Base-by-base conservation (phyloP, 345 rosid genomes). In the Brassica incana region DNA sequence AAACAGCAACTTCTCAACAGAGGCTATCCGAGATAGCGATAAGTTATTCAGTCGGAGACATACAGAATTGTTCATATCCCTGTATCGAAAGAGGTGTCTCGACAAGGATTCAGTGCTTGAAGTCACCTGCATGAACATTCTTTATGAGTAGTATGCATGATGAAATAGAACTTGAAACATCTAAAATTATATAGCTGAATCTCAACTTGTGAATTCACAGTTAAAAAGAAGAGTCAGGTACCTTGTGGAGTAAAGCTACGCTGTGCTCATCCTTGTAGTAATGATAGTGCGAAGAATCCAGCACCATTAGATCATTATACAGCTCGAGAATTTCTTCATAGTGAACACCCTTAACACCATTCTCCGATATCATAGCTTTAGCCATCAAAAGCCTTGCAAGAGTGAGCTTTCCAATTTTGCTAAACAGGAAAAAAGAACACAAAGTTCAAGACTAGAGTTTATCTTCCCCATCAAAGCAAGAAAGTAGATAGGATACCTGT, bases 391-490 rank as follows among this genome's bases (percentile, higher is more conserved):
- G 85, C 85, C 92, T 91, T 18, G 96, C 99, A 78, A 92, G 89
- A 11, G 92, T 89, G 80, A 95, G 93, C 87, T 95, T 95, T 71
- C 97, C 97, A 75, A 95, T 90, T 89, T 95, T 95, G 83, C 97
- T 92, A 84, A 73, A 69, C 63, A 75, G 9, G 73, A 30, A 32
- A 25, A 75, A 76, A 18, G 15, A 71, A 67, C 20, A 45, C 48
- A 61, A 67, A 65, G 25, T 18, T 16, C 23, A 56, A 3, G 67
- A 45, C 68, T 32, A 72, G 6, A 69, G 56, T 43, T 43, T 38
- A 16, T 54, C 60, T 48, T 12, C 75, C 69, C 56, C 72, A 58
- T 65, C 43, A 14, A 30, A 72, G 27, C 16, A 20, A 77, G 16
- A 33, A 68, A 69, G 77, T 54, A 65, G 30, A 71, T 75, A 40